A percentile compares a stretch with the other conserved stretches of the same genome.
Conservation (phyloP, 306 rosid genomes). For the Vigna hirtella region DNA sequence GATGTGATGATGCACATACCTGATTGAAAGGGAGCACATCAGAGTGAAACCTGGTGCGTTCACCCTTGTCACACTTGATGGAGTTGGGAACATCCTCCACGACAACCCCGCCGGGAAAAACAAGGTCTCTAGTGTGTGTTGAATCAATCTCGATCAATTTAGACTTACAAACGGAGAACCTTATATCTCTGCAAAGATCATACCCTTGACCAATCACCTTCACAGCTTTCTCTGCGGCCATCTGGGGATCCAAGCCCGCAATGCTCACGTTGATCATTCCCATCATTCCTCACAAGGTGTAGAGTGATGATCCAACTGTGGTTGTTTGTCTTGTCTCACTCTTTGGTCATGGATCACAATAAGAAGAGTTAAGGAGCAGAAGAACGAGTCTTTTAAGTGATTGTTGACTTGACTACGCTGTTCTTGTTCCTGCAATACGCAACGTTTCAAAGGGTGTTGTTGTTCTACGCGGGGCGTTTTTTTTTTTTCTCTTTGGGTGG, state of each 20-base stretch:
- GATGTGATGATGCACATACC: constrained; percentile 37
- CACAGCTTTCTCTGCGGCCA: constrained; percentile 80
- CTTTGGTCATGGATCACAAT: neutral
- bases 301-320: neutral
- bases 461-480: constrained; percentile 35
- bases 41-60: constrained; percentile 77
- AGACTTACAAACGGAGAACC: constrained; percentile 61
- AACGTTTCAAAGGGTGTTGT: constrained; percentile 30
- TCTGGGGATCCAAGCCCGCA: constrained; percentile 56
- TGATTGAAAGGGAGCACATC: constrained; percentile 75
- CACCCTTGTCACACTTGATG: constrained; percentile 90
- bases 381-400: constrained; percentile 8
- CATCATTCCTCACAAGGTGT: constrained; percentile 35
- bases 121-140: constrained; percentile 56
- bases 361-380: constrained; percentile 3
- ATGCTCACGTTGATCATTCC: constrained; percentile 40
- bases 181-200: constrained; percentile 66
- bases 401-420: neutral
- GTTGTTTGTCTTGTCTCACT: neutral
- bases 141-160: constrained; percentile 62
- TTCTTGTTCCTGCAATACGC: neutral
- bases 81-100: constrained; percentile 62
- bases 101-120: constrained; percentile 70
- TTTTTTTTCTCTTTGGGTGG: neutral
- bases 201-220: constrained; percentile 77